phyloP scores from a whole-genome alignment of 805 yeast species.

The Pichia deserticola region DNA sequence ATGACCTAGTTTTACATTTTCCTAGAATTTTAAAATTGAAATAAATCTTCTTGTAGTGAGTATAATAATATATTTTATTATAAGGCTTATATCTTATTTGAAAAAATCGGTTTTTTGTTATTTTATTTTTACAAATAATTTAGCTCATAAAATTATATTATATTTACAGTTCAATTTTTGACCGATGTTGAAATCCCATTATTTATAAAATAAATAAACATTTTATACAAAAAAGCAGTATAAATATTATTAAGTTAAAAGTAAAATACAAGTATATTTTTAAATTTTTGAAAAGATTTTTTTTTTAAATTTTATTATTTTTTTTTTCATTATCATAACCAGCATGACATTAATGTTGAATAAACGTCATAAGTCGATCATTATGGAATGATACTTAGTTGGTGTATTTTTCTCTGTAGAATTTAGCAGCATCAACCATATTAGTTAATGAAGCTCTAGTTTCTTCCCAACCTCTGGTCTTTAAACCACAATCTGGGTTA shows the following conservation, averaged over 20 bases:
- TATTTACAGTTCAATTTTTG: neutral
- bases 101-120: no score
- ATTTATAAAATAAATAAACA: constrained; percentile 13
- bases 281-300: constrained; percentile 6
- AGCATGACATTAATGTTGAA: constrained; percentile 32
- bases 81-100: no score
- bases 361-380: constrained; percentile 21
- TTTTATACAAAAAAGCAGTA: constrained; percentile 10
- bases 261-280: constrained; percentile 11
- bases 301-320: neutral
- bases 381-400: constrained; percentile 14
- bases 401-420: constrained; percentile 55
- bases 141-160: no score
- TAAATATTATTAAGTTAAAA: constrained; percentile 5
- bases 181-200: constrained; percentile 45
- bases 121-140: no score
- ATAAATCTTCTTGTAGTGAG: no score
- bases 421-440: constrained; percentile 99
- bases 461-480: constrained; percentile 99
- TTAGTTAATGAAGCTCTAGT: constrained; percentile 89
- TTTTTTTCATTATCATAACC: constrained; percentile 15
- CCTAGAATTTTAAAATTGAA: no score
- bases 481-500: constrained; percentile 99
- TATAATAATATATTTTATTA: no score
- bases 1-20: no score